These are phyloP conservation scores for Cyclocybe aegerita DNA, from an alignment of 768 basidiomycete species.

Conservation along the genomic window DNA sequence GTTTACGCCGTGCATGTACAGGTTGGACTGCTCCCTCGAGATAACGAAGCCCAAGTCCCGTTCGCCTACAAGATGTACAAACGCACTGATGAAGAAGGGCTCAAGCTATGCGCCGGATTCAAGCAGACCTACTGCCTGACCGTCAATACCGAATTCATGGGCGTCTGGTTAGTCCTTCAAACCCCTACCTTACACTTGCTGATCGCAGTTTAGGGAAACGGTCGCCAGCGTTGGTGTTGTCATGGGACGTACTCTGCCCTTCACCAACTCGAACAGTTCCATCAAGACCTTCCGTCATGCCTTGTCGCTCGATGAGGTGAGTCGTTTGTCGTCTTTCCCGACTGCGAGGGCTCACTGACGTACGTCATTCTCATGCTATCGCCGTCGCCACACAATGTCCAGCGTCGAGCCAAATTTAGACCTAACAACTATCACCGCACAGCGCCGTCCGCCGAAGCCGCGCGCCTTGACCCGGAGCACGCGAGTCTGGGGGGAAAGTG, in stretches of 20 bases:
- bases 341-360: neutral
- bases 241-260: conserved; percentile 61
- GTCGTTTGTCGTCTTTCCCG: conserved; percentile 11
- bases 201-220: conserved; percentile 61
- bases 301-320: conserved; percentile 73
- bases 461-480: conserved; percentile 26
- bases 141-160: conserved; percentile 78
- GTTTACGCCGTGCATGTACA: conserved; percentile 23
- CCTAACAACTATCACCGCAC: conserved; percentile 62
- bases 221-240: conserved; percentile 75
- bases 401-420: conserved; percentile 68
- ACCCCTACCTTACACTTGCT: conserved; percentile 12
- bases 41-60: conserved; percentile 66
- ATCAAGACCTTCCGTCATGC: conserved; percentile 79
- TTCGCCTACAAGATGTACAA: conserved; percentile 78
- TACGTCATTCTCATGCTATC: neutral
- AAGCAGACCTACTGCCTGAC: conserved; percentile 67
- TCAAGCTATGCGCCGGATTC: conserved; percentile 59
- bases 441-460: conserved; percentile 22
- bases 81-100: conserved; percentile 43
- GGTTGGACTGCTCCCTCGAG: conserved; percentile 70
- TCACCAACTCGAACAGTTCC: conserved; percentile 57
- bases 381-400: neutral
- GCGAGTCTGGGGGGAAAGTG: conserved; percentile 4
- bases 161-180: conserved; percentile 59